These are phyloP conservation scores for Plasmodium cynomolgi DNA, from an alignment of 169 alveolate genomes.

Conservation along the genomic window DNA sequence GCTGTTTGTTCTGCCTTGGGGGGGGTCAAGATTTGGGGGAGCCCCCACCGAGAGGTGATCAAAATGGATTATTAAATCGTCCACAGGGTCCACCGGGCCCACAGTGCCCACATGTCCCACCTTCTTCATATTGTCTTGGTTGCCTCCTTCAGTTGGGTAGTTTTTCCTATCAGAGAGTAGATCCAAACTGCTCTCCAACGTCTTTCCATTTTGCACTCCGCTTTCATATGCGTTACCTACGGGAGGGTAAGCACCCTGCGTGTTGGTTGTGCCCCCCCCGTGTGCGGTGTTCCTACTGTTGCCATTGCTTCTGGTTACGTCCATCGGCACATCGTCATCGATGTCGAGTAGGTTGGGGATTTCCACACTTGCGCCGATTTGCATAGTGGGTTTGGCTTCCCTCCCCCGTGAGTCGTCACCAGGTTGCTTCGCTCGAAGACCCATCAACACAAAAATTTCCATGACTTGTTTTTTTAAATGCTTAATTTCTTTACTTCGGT, in stretches of 20 bases:
- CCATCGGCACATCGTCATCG: slow-evolving; percentile 17
- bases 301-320: not conserved
- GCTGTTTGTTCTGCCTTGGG: not conserved
- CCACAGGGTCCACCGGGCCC: not conserved
- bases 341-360: slow-evolving; percentile 16
- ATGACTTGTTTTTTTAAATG: slow-evolving; percentile 48
- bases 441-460: slow-evolving; percentile 56
- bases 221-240: not conserved
- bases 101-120: no score
- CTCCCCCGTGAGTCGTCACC: not conserved
- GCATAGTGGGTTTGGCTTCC: not conserved
- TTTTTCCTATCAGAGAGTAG: not conserved
- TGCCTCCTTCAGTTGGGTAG: not conserved
- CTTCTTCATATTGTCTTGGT: not conserved
- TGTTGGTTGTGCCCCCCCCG: not conserved
- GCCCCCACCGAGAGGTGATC: not conserved
- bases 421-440: slow-evolving; percentile 8
- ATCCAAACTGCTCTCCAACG: not conserved
- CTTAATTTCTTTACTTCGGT: slow-evolving; percentile 61
- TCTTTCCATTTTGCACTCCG: not conserved
- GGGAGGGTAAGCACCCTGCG: not conserved
- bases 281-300: not conserved
- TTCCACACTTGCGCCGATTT: not conserved
- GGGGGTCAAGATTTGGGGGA: not conserved
- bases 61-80: not conserved